phyloP scores from a whole-genome alignment of 2,329 filamentous ascomycete genomes.

The Penicillium janthinellum region DNA sequence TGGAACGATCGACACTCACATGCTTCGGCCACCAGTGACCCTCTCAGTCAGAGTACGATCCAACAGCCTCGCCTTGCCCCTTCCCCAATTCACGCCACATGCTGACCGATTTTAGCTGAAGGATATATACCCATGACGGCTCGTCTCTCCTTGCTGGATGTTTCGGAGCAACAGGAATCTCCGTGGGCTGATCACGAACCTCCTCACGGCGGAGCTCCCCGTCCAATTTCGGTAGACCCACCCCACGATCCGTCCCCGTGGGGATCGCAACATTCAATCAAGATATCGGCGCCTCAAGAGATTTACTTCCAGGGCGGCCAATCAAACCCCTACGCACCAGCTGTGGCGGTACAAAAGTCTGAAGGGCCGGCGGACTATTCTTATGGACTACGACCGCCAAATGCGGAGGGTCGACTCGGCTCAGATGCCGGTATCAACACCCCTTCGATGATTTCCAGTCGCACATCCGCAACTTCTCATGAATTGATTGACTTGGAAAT shows the following conservation, averaged over 20 bases:
- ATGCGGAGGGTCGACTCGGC: slow-evolving; percentile 14
- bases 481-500: slow-evolving; percentile 36
- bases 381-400: slow-evolving; percentile 11
- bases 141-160: slow-evolving; percentile 40
- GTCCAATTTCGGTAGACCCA: neutral
- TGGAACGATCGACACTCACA: slow-evolving; percentile 23
- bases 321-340: slow-evolving; percentile 19
- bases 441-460: slow-evolving; percentile 27
- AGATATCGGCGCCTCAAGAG: slow-evolving; percentile 17
- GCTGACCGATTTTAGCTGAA: slow-evolving; percentile 30
- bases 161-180: slow-evolving; percentile 24
- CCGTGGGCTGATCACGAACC: slow-evolving; percentile 31
- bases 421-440: slow-evolving; percentile 25
- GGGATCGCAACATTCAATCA: slow-evolving; percentile 23
- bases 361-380: slow-evolving; percentile 4
- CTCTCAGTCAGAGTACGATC: slow-evolving; percentile 37
- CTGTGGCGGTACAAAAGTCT: slow-evolving; percentile 17
- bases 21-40: slow-evolving; percentile 31
- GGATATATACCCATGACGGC: slow-evolving; percentile 46
- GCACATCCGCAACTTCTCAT: slow-evolving; percentile 35
- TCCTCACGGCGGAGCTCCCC: slow-evolving; percentile 10
- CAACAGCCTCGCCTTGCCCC: neutral
- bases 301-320: slow-evolving; percentile 19
- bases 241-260: slow-evolving; percentile 20
- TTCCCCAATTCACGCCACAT: neutral